A percentile compares a stretch with the other conserved stretches of the same genome.
phyloP scores from a whole-genome alignment of 2,329 filamentous ascomycete genomes.

The Cladophialophora psammophila region DNA sequence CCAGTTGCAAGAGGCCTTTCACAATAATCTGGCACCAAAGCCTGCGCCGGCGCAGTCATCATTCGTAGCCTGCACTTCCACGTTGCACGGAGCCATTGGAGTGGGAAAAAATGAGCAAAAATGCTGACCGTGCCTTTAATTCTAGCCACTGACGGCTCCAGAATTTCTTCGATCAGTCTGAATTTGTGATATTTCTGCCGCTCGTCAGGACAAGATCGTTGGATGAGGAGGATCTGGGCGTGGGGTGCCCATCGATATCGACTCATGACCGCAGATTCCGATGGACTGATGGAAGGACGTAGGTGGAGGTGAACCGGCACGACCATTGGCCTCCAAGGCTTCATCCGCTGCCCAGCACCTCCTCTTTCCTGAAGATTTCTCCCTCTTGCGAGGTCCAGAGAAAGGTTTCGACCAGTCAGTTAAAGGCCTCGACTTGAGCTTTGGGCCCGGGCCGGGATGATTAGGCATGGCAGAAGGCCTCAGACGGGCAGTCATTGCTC shows the following conservation, averaged over 20 bases:
- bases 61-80: constrained; percentile 33
- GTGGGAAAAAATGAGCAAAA: constrained; percentile 16
- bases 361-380: constrained; percentile 7
- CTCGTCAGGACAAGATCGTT: constrained; percentile 14
- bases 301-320: constrained; percentile 18
- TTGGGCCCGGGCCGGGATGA: constrained; percentile 20
- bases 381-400: constrained; percentile 6
- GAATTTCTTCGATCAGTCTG: constrained; percentile 20
- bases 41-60: constrained; percentile 23
- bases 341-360: constrained; percentile 9
- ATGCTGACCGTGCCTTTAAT: constrained; percentile 29
- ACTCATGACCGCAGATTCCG: constrained; percentile 6
- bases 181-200: constrained; percentile 8
- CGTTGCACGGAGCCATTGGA: constrained; percentile 38
- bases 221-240: constrained; percentile 12
- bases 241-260: constrained; percentile 11
- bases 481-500: background rate
- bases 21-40: constrained; percentile 27
- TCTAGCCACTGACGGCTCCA: background rate
- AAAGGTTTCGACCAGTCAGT: constrained; percentile 15
- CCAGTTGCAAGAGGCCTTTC: constrained; percentile 30
- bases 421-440: constrained; percentile 10
- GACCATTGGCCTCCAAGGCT: constrained; percentile 1
- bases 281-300: constrained; percentile 13
- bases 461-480: background rate